These are phyloP conservation scores for Aspergillus pseudoglaucus DNA, from an alignment of 2,329 filamentous ascomycete species.

Conservation along the genomic window DNA sequence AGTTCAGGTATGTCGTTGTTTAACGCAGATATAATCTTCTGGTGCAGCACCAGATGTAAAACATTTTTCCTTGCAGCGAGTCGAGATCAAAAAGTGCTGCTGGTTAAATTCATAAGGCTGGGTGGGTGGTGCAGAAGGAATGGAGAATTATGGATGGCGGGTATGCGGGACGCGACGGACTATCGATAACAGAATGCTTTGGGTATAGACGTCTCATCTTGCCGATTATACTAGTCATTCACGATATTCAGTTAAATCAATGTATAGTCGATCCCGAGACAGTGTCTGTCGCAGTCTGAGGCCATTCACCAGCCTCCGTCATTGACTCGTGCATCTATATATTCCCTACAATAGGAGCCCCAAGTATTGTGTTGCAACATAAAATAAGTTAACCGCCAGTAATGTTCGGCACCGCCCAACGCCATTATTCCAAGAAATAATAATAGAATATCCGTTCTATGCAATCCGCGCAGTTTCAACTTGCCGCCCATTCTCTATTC, in stretches of 20 bases:
- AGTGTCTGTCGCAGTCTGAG: no score
- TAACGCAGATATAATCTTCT: conserved; percentile 1
- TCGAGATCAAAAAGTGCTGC: neutral
- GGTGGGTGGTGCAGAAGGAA: neutral
- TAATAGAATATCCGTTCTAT: no score
- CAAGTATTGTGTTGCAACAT: no score
- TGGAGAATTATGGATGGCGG: neutral
- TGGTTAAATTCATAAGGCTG: neutral
- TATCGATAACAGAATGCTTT: neutral
- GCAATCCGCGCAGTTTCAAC: conserved; percentile 1
- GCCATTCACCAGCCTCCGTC: neutral
- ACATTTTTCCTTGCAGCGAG: conserved; percentile 15
- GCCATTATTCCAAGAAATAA: no score
- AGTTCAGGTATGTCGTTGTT: neutral
- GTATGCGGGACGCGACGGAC: neutral
- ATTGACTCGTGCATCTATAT: no score
- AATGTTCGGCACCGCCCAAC: no score
- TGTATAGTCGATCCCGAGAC: no score
- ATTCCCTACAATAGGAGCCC: no score
- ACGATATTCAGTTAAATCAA: no score
- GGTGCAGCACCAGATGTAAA: conserved; percentile 10
- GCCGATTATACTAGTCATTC: no score
- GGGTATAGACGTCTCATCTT: no score
- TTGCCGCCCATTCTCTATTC: conserved; percentile 28
- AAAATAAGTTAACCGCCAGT: no score